phyloP scores from a whole-genome alignment of 164 flowering plant species.

The Umbellularia californica region DNA sequence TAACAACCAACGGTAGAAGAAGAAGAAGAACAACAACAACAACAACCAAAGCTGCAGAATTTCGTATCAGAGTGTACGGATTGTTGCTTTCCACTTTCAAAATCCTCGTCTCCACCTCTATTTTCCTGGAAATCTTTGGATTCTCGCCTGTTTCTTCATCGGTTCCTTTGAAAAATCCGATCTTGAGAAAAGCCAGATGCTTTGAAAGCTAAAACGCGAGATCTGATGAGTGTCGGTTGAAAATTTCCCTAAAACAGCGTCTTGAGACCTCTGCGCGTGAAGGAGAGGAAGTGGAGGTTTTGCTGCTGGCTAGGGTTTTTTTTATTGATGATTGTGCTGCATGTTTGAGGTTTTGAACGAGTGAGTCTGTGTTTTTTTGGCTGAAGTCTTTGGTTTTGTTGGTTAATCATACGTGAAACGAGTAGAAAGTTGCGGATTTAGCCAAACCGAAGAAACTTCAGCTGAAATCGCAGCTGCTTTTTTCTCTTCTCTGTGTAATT shows the following conservation, averaged over 20 bases:
- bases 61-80: not conserved
- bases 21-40: not conserved
- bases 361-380: not conserved
- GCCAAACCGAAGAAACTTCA: not conserved
- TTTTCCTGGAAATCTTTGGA: not conserved
- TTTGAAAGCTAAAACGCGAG: not conserved
- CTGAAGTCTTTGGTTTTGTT: not conserved
- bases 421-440: not conserved
- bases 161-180: not conserved
- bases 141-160: not conserved
- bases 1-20: not conserved
- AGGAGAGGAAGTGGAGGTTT: not conserved
- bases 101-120: not conserved
- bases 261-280: too few relatives aligned
- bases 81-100: constrained; percentile 4
- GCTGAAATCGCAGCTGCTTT: not conserved
- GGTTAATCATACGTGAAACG: not conserved
- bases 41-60: not conserved
- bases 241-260: not conserved
- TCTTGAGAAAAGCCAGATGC: not conserved
- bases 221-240: not conserved
- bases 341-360: not conserved
- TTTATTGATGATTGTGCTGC: not conserved
- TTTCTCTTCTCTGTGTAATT: too few relatives aligned
- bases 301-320: not conserved